Evolutionary conservation across 495 filamentous ascomycete species (phyloP), one percentile per base, ranked within the genome.

Genomic region (Hypoxylon subgilvum): DNA sequence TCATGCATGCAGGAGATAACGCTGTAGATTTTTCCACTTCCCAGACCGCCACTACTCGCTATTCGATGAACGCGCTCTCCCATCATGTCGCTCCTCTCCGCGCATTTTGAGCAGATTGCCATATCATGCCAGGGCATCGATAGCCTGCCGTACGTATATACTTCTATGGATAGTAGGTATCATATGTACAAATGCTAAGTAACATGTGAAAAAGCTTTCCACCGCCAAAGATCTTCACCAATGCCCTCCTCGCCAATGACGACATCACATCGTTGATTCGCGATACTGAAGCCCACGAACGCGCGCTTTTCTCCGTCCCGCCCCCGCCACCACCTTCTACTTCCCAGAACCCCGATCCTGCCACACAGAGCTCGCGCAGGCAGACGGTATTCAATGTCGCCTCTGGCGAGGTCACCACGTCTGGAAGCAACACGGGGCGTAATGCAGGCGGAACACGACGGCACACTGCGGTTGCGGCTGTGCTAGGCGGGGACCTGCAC

Each of bases 261-360:
- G 94, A 98, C 70, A 97, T 98, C 63, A 97, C 95, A 7, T 82
- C 91, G 8, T 72, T 98, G 10, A 97, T 98, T 63, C 89, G 94
- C 50, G 94, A 98, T 72, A 97, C 93, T 23, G 94, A 98, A 74
- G 76, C 86, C 13, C 94, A 98, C 75, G 94, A 98, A 74, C 88
- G 93, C 62, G 95, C 92, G 10, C 83, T 98, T 3, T 98, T 98
- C 76, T 92, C 92, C 28, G 85, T 95, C 6, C 90, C 92, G 4
- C 84, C 90, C 0, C 79, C 89, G 0, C 79, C 81, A 1, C 77
- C 82, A 0, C 63, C 71, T 6, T 54, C 74, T 1, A 63, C 74
- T 3, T 56, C 65, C 19, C 50, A 67, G 35, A 60, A 70, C 36
- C 46, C 56, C 10, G 69, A 74, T 13, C 66, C 73, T 0, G 61